Evolutionary conservation across 306 rosid genomes (phyloP).

Genomic region (Inga leiocalycina): DNA sequence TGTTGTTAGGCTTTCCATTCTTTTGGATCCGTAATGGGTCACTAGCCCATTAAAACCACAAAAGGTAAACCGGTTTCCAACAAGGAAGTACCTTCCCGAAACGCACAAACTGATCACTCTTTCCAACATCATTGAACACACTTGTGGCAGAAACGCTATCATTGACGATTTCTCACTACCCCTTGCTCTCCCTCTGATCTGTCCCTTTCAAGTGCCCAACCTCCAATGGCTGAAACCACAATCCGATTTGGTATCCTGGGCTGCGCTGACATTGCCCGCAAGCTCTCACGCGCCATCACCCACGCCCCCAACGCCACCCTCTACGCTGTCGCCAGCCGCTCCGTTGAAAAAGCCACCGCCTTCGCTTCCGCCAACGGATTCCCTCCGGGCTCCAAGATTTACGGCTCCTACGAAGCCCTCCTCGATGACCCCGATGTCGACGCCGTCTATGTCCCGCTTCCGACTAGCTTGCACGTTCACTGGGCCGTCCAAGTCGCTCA

Average conservation of each 20-base stretch:
- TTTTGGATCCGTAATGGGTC: too few relatives aligned
- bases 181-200: neutral
- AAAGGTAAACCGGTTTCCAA: too few relatives aligned
- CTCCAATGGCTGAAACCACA: conserved; percentile 33
- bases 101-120: too few relatives aligned
- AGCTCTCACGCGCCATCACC: conserved; percentile 69
- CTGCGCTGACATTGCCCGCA: conserved; percentile 83
- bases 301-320: conserved; percentile 65
- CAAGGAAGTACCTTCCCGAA: too few relatives aligned
- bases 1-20: too few relatives aligned
- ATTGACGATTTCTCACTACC: neutral
- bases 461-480: conserved; percentile 72
- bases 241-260: conserved; percentile 82
- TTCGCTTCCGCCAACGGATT: conserved; percentile 73
- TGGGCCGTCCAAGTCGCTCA: conserved; percentile 84
- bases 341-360: conserved; percentile 62
- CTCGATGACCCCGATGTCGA: conserved; percentile 78
- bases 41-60: too few relatives aligned
- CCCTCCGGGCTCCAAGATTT: conserved; percentile 52
- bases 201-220: neutral
- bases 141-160: too few relatives aligned
- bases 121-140: too few relatives aligned
- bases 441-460: conserved; percentile 84
- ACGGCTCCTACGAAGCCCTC: conserved; percentile 81
- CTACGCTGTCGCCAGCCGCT: conserved; percentile 77